phyloP scores from a whole-genome alignment of 2,329 filamentous ascomycete species.

The Claviceps digitariae region DNA sequence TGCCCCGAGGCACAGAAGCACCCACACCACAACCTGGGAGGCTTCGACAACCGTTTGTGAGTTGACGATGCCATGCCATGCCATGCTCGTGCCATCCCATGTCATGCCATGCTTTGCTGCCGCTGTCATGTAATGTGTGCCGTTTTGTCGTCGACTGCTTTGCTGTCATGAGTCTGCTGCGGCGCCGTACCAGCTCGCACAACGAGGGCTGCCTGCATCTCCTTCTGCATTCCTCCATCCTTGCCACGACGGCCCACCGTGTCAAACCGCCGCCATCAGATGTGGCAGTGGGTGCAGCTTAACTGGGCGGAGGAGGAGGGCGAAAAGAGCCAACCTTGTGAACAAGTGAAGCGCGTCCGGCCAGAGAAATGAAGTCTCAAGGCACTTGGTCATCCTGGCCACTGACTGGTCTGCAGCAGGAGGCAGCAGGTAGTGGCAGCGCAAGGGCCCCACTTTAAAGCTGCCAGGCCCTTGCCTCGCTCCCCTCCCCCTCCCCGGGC shows the following conservation, averaged over 20 bases:
- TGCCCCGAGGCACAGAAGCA: background rate
- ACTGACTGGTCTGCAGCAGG: background rate
- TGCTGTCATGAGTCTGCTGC: background rate
- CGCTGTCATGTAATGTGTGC: background rate
- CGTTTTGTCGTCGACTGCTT: no score
- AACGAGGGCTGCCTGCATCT: background rate
- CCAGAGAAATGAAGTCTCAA: background rate
- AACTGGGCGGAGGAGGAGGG: no score
- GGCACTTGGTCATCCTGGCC: background rate
- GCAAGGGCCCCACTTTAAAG: background rate
- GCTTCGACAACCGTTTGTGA: no score
- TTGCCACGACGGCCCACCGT: background rate
- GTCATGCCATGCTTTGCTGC: background rate
- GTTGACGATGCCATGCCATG: background rate
- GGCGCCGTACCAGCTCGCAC: background rate
- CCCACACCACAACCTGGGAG: background rate
- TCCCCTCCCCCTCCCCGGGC: no score
- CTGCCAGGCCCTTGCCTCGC: background rate
- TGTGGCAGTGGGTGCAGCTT: background rate
- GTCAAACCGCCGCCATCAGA: background rate
- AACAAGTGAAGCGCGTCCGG: background rate
- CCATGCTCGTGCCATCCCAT: no score
- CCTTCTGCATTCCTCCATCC: background rate
- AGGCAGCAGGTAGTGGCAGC: background rate
- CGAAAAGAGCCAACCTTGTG: background rate